A percentile compares a stretch with the other conserved stretches of the same genome.
These are phyloP conservation scores for Beta vulgaris DNA, from an alignment of 148 eudicot species.

Conservation along the genomic window DNA sequence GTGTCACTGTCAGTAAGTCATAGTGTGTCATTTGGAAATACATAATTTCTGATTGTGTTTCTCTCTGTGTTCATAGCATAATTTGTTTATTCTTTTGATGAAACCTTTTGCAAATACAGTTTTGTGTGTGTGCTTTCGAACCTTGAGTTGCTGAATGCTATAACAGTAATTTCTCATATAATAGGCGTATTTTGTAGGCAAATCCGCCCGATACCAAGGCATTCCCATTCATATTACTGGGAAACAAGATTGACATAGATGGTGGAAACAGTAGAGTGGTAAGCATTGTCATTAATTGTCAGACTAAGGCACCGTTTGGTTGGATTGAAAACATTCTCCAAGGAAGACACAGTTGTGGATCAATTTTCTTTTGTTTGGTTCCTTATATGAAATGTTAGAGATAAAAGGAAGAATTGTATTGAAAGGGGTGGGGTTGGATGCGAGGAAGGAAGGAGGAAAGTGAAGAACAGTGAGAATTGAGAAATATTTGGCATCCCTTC, in stretches of 20 bases:
- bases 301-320: no score
- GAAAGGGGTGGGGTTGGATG: no score
- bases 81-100: background rate
- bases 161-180: background rate
- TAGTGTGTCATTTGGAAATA: background rate
- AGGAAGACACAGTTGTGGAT: no score
- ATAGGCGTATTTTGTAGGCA: conserved; percentile 34
- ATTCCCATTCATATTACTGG: conserved; percentile 61
- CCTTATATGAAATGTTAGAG: no score
- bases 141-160: background rate
- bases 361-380: no score
- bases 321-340: no score
- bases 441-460: no score
- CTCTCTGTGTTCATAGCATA: background rate
- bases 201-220: conserved; percentile 48
- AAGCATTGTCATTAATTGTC: conserved; percentile 15
- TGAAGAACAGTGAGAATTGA: no score
- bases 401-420: no score
- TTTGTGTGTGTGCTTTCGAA: background rate
- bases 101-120: background rate
- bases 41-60: background rate
- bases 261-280: conserved; percentile 64
- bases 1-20: background rate
- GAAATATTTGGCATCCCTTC: no score
- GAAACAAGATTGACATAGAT: conserved; percentile 65